Conservation (phyloP, 2,329 filamentous ascomycete genomes). For the Scorias spongiosa region DNA sequence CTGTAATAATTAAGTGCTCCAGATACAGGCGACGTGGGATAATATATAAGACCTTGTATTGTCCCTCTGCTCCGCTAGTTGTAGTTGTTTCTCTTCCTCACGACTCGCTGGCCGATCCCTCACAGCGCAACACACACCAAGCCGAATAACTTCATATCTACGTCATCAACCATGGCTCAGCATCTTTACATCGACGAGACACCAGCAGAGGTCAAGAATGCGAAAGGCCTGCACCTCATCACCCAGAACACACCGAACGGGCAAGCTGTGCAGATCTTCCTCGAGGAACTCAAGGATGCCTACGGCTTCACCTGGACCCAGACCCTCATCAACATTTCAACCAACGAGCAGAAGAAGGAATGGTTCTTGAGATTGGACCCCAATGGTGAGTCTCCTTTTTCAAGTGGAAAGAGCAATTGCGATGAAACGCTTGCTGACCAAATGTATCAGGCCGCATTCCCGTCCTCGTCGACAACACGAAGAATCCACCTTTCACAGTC, state of each 20-base stretch:
- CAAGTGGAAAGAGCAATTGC: too few species aligned
- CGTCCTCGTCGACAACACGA: slow-evolving; percentile 35
- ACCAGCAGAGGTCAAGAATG: slow-evolving; percentile 30
- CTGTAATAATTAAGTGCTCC: too few species aligned
- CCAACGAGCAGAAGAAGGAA: slow-evolving; percentile 41
- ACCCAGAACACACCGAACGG: slow-evolving; percentile 38
- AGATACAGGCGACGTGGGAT: too few species aligned
- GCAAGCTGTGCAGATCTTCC: slow-evolving; percentile 37
- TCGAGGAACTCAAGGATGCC: slow-evolving; percentile 37
- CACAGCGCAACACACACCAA: too few species aligned
- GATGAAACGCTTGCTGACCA: too few species aligned
- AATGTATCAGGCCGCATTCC: slow-evolving; percentile 28
- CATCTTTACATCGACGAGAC: slow-evolving; percentile 30
- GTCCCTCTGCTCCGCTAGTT: too few species aligned
- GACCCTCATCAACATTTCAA: slow-evolving; percentile 34
- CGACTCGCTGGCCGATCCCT: too few species aligned
- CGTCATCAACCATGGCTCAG: too few species aligned
- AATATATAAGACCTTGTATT: too few species aligned
- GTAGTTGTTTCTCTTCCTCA: too few species aligned
- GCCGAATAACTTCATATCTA: too few species aligned
- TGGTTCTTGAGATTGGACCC: slow-evolving; percentile 36
- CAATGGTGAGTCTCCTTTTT: slow-evolving; percentile 20
- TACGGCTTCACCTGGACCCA: slow-evolving; percentile 36
- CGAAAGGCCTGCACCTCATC: slow-evolving; percentile 38
- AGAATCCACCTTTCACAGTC: slow-evolving; percentile 34